Evolutionary conservation across 371 early-diverging fungal genomes (phyloP), one percentile per base, ranked within the genome.

Genomic region (Apophysomyces elegans): DNA sequence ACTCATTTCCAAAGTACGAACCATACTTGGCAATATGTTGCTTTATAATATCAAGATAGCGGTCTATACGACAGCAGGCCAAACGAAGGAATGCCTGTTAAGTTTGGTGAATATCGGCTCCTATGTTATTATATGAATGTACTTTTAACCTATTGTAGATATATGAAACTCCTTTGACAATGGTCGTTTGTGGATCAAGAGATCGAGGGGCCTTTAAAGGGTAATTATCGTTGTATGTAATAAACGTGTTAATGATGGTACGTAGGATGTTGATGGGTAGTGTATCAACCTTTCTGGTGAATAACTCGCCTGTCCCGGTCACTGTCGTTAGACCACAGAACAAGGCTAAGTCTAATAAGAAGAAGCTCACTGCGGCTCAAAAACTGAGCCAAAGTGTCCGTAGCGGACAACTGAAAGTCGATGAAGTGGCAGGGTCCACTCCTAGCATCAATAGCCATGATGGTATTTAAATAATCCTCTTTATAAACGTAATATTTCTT

Each of bases 291-390:
- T 87, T 77, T 63, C 67, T 87, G 39, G 86, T 87, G 0, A 84
- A 87, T 41, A 87, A 85, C 47, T 84, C 88, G 1, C 84, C 85
- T 11, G 78, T 84, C 1, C 88, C 88, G 0, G 88, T 87, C 7
- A 76, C 85, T 46, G 86, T 87, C 16, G 85, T 87, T 11, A 80
- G 88, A 9, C 79, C 83, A 6, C 85, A 85, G 37, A 81, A 83
- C 54, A 82, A 81, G 43, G 65, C 77, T 32, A 82, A 81, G 60
- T 71, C 72, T 37, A 73, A 65, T 44, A 80, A 75, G 41, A 64
- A 70, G 32, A 74, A 77, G 56, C 61, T 75, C 58, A 77, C 83
- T 26, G 68, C 78, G 35, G 80, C 80, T 44, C 80, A 80, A 58
- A 80, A 77, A 45, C 46, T 83, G 43, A 80, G 80, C 61, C 76